These are phyloP conservation scores for Aegilops tauschii DNA, from an alignment of 176 grass and related monocot species.

Conservation along the genomic window DNA sequence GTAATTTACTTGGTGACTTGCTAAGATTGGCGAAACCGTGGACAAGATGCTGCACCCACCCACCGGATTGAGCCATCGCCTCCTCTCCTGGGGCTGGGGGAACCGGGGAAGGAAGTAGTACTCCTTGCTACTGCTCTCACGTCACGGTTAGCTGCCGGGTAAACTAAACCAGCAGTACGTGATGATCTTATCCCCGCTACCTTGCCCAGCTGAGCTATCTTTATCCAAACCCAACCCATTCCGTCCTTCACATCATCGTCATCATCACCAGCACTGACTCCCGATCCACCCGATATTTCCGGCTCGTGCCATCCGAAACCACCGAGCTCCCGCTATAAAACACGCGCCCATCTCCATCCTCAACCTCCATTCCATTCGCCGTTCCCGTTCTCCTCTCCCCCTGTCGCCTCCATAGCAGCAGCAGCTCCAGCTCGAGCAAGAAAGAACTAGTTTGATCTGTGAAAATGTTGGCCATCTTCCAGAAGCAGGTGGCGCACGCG, in stretches of 20 bases:
- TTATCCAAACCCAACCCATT: not conserved
- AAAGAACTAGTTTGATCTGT: not conserved
- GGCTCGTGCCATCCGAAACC: not conserved
- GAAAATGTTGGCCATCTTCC: slow-evolving; percentile 83
- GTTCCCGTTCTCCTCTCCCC: not conserved
- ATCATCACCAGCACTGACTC: not conserved
- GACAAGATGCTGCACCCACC: not conserved
- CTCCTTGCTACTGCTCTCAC: not conserved
- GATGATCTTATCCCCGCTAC: slow-evolving; percentile 42
- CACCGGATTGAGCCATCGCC: not conserved
- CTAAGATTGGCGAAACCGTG: not conserved
- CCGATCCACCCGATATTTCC: not conserved
- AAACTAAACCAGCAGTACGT: not conserved
- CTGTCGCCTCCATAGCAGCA: not conserved
- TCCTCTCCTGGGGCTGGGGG: not conserved
- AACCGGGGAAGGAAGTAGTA: not conserved
- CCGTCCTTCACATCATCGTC: not conserved
- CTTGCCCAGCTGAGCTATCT: not conserved
- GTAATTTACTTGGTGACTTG: no score
- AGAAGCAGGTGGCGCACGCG: slow-evolving; percentile 79
- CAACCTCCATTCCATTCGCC: slow-evolving; percentile 29
- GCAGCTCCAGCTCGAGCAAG: not conserved
- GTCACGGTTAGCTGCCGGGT: not conserved
- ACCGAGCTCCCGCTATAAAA: slow-evolving; percentile 27
- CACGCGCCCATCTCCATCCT: not conserved